Evolutionary conservation across 129 eudicot species (phyloP), one percentile per base, ranked within the genome.

Genomic region (Logfia minima): DNA sequence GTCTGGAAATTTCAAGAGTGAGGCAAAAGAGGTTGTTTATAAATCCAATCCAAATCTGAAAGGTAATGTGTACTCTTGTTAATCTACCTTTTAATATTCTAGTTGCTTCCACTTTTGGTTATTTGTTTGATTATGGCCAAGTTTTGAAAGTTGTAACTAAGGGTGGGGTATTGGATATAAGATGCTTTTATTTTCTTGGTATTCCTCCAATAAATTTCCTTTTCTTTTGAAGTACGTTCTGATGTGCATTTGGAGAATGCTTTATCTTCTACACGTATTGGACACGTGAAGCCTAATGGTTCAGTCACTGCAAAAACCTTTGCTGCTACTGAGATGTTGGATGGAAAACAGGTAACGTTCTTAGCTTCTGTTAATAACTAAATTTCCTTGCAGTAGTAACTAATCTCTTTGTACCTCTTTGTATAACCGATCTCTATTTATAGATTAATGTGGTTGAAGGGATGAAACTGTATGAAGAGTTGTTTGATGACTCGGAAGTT

Each of bases 401-500:
- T 7, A 28, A 76, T 39, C 37, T 24, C 32, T 26, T 63, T 17
- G 6, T 13, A 70, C 16, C n/a, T 24, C 59, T 41, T 43, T 17
- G 23, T 17, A 26, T 28, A n/a, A 53, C n/a, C 4, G 22, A 52
- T 76, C 18, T 51, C 0, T 31, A n/a, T 76, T 17, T 66, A 21
- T 51, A 76, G 80, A 39, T 66, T 51, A 76, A 76, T 52, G 55
- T 2, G 66, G 80, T 76, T 76, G 80, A 76, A 29, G 80, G 80
- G 43, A 66, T 76, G 80, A 76, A 76, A 52, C 39, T 87, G 83
- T 92, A 87, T 79, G 91, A 89, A 56, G 85, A 84, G 51, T 77
- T 92, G 13, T 73, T 89, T 19, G 85, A 86, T 76, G 85, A 77
- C 17, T 84, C 91, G 52, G 96, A 86, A 81, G 82, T 92, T 81